Conservation (phyloP, 73 alveolate species). For the Tetrahymena thermophila region DNA sequence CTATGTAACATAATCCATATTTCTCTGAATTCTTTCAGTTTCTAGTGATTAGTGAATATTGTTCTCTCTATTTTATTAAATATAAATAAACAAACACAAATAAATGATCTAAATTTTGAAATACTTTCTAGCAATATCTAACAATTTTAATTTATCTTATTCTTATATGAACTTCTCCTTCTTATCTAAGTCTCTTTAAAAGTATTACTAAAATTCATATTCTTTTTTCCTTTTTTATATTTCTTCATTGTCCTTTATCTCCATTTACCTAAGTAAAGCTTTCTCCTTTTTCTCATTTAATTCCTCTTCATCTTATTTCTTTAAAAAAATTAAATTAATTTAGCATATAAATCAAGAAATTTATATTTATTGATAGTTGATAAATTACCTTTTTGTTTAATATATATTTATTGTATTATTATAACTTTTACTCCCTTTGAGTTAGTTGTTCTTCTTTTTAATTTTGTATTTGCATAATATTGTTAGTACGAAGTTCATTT, state of each 20-base stretch:
- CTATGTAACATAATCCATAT: neutral
- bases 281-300: neutral
- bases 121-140: neutral
- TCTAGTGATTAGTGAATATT: neutral
- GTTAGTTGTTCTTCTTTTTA: neutral
- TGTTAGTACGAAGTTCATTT: neutral
- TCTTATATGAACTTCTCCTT: neutral
- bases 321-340: neutral
- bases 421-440: neutral
- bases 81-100: neutral
- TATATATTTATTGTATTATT: neutral
- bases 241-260: neutral
- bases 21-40: neutral
- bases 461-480: neutral
- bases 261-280: neutral
- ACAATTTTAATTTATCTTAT: neutral
- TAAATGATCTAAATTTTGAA: neutral
- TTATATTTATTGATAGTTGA: neutral
- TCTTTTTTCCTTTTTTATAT: neutral
- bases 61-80: neutral
- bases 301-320: neutral
- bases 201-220: neutral
- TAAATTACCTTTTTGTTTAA: neutral
- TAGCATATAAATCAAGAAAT: neutral
- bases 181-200: neutral